Base-by-base conservation (phyloP, 2,329 filamentous ascomycete genomes). In the Diaporthe eres region DNA sequence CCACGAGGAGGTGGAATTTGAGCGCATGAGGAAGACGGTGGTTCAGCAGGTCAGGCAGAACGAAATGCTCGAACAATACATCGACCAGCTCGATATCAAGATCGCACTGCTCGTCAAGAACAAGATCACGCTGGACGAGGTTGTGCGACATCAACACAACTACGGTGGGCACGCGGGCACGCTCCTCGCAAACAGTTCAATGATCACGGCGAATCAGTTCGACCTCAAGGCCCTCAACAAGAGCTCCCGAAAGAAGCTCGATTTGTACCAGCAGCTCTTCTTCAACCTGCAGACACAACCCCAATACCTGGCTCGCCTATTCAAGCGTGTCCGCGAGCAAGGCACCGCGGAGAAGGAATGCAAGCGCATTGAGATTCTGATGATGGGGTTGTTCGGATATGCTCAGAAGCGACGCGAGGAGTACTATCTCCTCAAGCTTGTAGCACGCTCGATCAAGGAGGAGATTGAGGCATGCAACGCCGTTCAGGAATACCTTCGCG, bases 71-170 rank as follows among this genome's bases (percentile, higher is more conserved):
- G 97, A 99, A 85, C 95, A 98, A 83, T 99, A 99, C 82, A 98
- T 99, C 79, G 96, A 98, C 80, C 97, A 99, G 83, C 90, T 99
- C 49, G 97, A 99, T 82, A 98, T 99, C 88, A 99, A 99, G 87
- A 99, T 99, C 83, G 97, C 97, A 1, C 90, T 99, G 4, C 89
- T 99, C 25, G 97, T 99, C 81, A 98, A 98, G 89, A 99, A 99
- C 90, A 99, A 99, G 85, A 99, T 99, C 81, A 98, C 97, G 0
- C 89, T 99, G 5, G 97, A 99, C 82, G 97, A 99, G 85, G 97
- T 99, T 39, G 94, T 99, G 74, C 95, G 95, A 80, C 97, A 98
- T 82, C 97, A 99, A 82, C 96, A 94, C 86, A 97, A 98, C 83
- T 98, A 97, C 81, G 97, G 97, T 74, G 96, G 96, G 2, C 94